Percentiles rank a stretch among this genome's conserved stretches.
These are phyloP conservation scores for Chamaecyparis obtusa DNA, from an alignment of 75 land plant genomes.

Conservation along the genomic window DNA sequence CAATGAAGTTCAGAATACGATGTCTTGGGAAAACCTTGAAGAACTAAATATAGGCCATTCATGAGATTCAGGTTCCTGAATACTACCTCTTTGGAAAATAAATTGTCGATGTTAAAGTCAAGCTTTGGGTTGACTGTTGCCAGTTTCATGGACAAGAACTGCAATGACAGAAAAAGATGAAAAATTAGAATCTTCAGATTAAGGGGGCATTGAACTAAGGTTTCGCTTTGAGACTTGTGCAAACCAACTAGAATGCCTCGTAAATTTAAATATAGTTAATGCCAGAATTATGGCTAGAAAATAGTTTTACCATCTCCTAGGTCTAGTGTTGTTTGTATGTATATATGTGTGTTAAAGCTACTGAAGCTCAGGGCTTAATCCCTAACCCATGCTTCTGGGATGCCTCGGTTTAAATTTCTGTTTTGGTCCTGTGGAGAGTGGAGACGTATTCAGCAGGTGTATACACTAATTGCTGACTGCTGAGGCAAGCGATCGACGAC, in stretches of 20 bases:
- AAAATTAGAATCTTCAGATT: background rate
- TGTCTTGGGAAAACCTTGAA: background rate
- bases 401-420: background rate
- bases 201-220: background rate
- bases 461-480: background rate
- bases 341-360: background rate
- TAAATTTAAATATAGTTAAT: background rate
- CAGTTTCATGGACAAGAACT: conserved; percentile 36
- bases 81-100: conserved; percentile 29
- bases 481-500: background rate
- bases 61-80: background rate
- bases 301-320: background rate
- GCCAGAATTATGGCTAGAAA: background rate
- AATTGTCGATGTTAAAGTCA: conserved; percentile 22
- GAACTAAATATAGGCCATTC: background rate
- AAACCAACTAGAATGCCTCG: background rate
- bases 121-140: conserved; percentile 35
- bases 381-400: too few species aligned
- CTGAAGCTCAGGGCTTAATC: background rate
- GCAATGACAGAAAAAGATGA: conserved; percentile 8
- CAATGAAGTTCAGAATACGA: background rate
- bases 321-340: background rate
- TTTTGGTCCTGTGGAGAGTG: background rate
- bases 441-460: background rate
- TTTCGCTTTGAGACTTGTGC: background rate